Evolutionary conservation across 139 green algal species (phyloP).

Genomic region (Asterochloris erici): DNA sequence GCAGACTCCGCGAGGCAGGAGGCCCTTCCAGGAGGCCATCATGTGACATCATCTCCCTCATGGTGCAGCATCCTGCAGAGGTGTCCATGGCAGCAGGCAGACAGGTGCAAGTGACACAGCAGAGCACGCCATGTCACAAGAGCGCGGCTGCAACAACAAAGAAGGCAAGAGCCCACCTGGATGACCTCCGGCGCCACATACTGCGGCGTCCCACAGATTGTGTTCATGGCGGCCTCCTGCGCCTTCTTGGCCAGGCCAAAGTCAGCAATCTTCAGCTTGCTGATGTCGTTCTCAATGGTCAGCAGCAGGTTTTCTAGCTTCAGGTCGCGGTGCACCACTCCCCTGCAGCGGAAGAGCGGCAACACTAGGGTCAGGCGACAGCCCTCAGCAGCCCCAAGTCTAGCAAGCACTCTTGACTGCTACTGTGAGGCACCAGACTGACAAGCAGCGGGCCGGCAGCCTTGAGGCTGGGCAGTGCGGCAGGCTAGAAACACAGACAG

Average conservation of each 20-base stretch:
- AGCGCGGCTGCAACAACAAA: not conserved
- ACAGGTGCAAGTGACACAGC: not conserved
- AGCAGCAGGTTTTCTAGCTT: conserved; percentile 97
- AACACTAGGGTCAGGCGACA: not conserved
- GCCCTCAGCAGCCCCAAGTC: too few relatives aligned
- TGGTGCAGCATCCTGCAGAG: not conserved
- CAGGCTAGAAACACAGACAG: too few relatives aligned
- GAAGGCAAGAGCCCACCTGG: conserved; percentile 31
- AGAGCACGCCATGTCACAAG: conserved; percentile 17
- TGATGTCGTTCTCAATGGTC: conserved; percentile 58
- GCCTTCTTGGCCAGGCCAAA: conserved; percentile 87
- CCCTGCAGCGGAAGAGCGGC: conserved; percentile 31
- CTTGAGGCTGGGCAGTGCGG: too few relatives aligned
- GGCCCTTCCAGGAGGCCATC: too few relatives aligned
- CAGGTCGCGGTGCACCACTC: conserved; percentile 80
- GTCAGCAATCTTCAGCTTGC: conserved; percentile 66
- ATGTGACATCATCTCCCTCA: too few relatives aligned
- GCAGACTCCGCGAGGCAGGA: too few relatives aligned
- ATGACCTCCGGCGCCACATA: conserved; percentile 96
- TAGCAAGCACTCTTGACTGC: too few relatives aligned
- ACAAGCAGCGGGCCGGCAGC: too few relatives aligned
- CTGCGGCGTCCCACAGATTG: conserved; percentile 86
- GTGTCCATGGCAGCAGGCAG: not conserved
- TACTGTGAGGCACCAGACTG: too few relatives aligned
- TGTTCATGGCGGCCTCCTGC: conserved; percentile 53